Base-by-base conservation (phyloP, 73 alveolate species). In the Stentor coeruleus region DNA sequence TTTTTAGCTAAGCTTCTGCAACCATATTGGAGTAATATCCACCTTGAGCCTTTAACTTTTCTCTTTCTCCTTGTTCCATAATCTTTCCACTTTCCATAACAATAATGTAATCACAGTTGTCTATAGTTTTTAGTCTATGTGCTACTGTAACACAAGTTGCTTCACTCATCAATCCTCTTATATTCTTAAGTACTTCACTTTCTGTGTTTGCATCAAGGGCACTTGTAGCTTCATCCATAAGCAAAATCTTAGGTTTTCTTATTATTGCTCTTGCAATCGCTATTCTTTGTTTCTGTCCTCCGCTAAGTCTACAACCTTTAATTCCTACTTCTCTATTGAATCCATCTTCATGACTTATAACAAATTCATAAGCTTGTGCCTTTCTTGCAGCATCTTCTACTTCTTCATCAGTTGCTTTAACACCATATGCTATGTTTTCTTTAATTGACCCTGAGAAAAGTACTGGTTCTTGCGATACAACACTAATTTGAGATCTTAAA, bases 221-320 rank as follows among this genome's bases (percentile, higher is more conserved):
- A 0, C 92, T 81, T 3, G 98, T 93, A 1, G 97, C 98, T 86
- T 93, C 98, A 88, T 93, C 98, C 74, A 93, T 89, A 42, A 85
- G 77, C 81, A 91, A 84, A 59, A 93, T 93, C 39, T 85, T 85
- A 15, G 94, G 66, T 31, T 89, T 58, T 74, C 91, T 91, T 83
- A 93, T 72, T 40, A 93, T 83, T 6, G 98, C 98, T 86, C 98
- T 91, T n/a, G 98, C 98, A 59, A 93, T 93, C 0, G 97, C 98
- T 3, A 93, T 89, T 74, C 95, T 87, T 83, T 90, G 90, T 37
- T 84, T 81, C 82, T 90, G 86, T 3, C 88, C 88, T 36, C 88
- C 88, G 2, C 76, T 37, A 35, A 82, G 74, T 3, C 72, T 38
- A 1, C 40, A 57, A 4, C 90, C 90, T 79, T 74, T 79, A 40